Evolutionary conservation across 352 stramenopile species (phyloP).

Genomic region (Phytopythium boreale): DNA sequence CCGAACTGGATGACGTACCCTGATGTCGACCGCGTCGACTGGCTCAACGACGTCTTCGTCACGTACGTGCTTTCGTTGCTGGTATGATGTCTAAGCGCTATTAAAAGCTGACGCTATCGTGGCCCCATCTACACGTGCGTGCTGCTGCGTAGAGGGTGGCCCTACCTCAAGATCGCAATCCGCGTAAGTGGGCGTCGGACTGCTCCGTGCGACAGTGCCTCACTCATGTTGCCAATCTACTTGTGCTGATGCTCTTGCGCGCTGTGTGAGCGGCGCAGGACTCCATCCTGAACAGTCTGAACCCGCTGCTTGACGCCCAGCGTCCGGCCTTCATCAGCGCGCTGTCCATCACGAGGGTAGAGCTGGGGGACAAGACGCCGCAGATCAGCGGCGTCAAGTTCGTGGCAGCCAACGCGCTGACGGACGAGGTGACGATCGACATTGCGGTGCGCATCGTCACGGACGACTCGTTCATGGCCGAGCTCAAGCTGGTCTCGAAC

Average conservation of each 20-base stretch:
- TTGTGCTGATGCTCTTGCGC: neutral
- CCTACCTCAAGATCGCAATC: conserved; percentile 74
- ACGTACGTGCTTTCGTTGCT: conserved; percentile 14
- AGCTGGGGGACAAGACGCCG: conserved; percentile 52
- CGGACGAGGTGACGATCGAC: conserved; percentile 68
- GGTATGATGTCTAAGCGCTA: neutral
- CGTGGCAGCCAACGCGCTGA: conserved; percentile 47
- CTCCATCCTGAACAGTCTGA: conserved; percentile 55
- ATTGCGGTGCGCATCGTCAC: conserved; percentile 60
- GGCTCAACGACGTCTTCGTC: conserved; percentile 75
- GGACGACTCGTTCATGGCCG: conserved; percentile 54
- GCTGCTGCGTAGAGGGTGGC: conserved; percentile 49
- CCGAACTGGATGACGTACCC: conserved; percentile 54
- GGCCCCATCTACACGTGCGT: too few relatives aligned
- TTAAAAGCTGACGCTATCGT: neutral
- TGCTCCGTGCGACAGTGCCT: too few relatives aligned
- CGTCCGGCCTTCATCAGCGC: conserved; percentile 67
- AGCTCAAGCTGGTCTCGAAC: conserved; percentile 67
- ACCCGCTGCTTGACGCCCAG: conserved; percentile 57
- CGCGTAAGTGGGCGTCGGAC: conserved; percentile 21
- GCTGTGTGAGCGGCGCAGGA: conserved; percentile 30
- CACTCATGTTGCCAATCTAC: neutral
- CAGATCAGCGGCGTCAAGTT: conserved; percentile 75
- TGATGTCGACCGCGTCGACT: conserved; percentile 72
- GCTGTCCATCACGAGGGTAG: conserved; percentile 51